Conservation (phyloP, 2,329 filamentous ascomycete species). For the Colletotrichum filicis region DNA sequence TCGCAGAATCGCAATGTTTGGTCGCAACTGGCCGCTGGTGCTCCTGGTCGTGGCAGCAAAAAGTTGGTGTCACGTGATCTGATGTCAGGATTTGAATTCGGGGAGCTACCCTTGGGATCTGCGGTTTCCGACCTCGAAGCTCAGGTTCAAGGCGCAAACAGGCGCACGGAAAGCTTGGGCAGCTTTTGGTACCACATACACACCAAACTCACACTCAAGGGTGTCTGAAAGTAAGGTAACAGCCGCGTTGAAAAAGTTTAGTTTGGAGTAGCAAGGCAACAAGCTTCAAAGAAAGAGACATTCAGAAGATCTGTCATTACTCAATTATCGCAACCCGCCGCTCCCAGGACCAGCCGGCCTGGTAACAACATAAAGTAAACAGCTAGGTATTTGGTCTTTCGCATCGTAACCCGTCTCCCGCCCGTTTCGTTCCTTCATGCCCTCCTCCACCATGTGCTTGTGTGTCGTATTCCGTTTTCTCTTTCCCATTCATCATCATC, state of each 20-base stretch:
- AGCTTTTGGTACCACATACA: neutral
- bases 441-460: neutral
- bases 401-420: conserved; percentile 31
- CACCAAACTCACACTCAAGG: neutral
- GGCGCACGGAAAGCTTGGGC: neutral
- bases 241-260: neutral
- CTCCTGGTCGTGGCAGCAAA: conserved; percentile 4
- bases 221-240: neutral
- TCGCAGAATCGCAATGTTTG: conserved; percentile 1
- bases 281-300: neutral
- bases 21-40: neutral
- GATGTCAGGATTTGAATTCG: conserved; percentile 21
- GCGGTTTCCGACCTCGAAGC: neutral
- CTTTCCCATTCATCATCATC: conserved; percentile 35
- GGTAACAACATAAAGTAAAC: conserved; percentile 34
- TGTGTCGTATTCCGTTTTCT: conserved; percentile 1
- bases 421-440: neutral
- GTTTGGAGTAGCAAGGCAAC: neutral
- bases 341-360: conserved; percentile 35
- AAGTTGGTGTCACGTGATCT: conserved; percentile 34
- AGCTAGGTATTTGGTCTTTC: conserved; percentile 36
- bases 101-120: conserved; percentile 9
- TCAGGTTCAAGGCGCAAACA: neutral
- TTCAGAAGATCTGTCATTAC: conserved; percentile 34
- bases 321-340: conserved; percentile 36